Evolutionary conservation across 2,329 filamentous ascomycete genomes (phyloP).

Genomic region (Ophiostoma himal-ulmi): DNA sequence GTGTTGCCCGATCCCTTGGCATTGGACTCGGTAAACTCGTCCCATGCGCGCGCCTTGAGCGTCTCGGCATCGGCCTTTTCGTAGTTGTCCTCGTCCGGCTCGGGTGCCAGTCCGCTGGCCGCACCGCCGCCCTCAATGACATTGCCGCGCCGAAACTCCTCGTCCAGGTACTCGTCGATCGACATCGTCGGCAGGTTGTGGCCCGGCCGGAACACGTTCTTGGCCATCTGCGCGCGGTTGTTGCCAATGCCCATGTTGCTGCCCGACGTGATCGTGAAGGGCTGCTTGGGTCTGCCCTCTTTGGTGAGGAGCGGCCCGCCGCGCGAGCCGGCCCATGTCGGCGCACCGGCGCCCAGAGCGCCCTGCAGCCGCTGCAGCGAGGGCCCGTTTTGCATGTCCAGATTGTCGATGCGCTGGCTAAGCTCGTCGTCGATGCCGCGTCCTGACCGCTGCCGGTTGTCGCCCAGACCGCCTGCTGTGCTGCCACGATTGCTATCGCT

Average conservation of each 20-base stretch:
- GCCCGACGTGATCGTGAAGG: slow-evolving; percentile 68
- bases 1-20: slow-evolving; percentile 79
- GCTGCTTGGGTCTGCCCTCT: slow-evolving; percentile 78
- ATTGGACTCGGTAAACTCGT: slow-evolving; percentile 88
- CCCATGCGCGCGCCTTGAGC: slow-evolving; percentile 90
- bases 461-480: slow-evolving; percentile 38
- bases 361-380: slow-evolving; percentile 49
- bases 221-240: slow-evolving; percentile 65
- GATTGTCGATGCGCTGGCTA: slow-evolving; percentile 56
- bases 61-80: slow-evolving; percentile 86
- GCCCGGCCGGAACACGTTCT: slow-evolving; percentile 80
- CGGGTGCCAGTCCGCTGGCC: slow-evolving; percentile 59
- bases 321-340: slow-evolving; percentile 19
- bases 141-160: slow-evolving; percentile 75
- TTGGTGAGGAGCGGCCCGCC: slow-evolving; percentile 64
- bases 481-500: slow-evolving; percentile 48
- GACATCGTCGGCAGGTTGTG: slow-evolving; percentile 96
- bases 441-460: slow-evolving; percentile 21
- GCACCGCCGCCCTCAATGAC: slow-evolving; percentile 89
- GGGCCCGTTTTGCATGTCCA: slow-evolving; percentile 27
- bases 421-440: slow-evolving; percentile 38
- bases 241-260: slow-evolving; percentile 35
- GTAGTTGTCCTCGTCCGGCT: slow-evolving; percentile 82
- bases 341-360: slow-evolving; percentile 36
- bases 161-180: slow-evolving; percentile 94